Conservation (phyloP, 2,329 filamentous ascomycete genomes). For the Scedosporium dehoogii region DNA sequence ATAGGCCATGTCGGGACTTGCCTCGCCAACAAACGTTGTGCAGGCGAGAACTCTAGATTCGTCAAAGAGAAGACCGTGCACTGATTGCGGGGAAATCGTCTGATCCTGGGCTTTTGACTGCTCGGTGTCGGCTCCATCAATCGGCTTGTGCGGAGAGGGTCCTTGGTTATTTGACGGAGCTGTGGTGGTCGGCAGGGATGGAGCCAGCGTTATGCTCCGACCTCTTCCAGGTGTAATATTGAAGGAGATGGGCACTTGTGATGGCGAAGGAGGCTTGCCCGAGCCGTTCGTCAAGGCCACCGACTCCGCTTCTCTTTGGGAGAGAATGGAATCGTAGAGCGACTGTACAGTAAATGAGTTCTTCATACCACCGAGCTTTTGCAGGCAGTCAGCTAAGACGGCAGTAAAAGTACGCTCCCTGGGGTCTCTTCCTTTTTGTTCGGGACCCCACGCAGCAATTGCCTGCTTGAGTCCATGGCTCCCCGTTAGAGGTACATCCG, state of each 20-base stretch:
- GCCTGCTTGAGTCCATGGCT: constrained; percentile 51
- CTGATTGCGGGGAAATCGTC: constrained; percentile 35
- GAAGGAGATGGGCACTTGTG: constrained; percentile 40
- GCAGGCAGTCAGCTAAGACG: constrained; percentile 44
- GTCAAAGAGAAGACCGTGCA: constrained; percentile 49
- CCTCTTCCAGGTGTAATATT: constrained; percentile 43
- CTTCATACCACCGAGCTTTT: constrained; percentile 35
- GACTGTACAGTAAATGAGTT: constrained; percentile 45
- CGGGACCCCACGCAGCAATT: constrained; percentile 48
- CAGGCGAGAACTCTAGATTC: constrained; percentile 55
- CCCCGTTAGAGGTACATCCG: constrained; percentile 38
- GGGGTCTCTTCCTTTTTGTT: constrained; percentile 33
- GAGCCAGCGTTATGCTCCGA: constrained; percentile 42
- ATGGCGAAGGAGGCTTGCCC: constrained; percentile 21
- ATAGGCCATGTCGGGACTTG: constrained; percentile 54
- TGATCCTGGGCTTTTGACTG: constrained; percentile 18
- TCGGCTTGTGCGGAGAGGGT: constrained; percentile 14
- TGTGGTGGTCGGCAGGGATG: constrained; percentile 24
- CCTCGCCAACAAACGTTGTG: constrained; percentile 57
- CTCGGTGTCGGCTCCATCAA: constrained; percentile 14
- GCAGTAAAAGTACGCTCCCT: constrained; percentile 48
- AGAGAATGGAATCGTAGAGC: constrained; percentile 45
- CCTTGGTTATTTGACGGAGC: constrained; percentile 11
- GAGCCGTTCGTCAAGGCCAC: constrained; percentile 37
- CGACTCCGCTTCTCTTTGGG: constrained; percentile 33